Percentiles rank a stretch among this genome's conserved stretches.
phyloP scores from a whole-genome alignment of 2,329 filamentous ascomycete species.

The Geoglossum cookeanum region DNA sequence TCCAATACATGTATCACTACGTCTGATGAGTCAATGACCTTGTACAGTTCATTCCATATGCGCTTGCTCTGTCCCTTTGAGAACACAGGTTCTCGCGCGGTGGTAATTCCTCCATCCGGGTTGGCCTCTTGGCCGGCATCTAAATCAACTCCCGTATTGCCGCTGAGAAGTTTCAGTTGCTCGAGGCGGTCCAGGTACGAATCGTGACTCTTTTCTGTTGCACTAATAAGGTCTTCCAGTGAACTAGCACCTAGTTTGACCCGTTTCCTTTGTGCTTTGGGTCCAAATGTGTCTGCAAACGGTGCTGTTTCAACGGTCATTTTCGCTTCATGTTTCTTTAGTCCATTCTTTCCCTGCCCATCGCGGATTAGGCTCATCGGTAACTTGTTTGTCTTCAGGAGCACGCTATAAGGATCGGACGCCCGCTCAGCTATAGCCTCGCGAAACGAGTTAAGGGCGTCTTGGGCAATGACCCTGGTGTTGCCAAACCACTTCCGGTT shows the following conservation, averaged over 20 bases:
- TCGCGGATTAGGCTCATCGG: constrained; percentile 89
- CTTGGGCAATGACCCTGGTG: constrained; percentile 75
- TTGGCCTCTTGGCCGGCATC: constrained; percentile 25
- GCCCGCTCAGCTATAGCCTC: constrained; percentile 82
- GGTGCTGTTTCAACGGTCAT: constrained; percentile 78
- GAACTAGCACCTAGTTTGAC: constrained; percentile 73
- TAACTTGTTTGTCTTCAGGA: constrained; percentile 94
- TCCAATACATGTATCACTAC: constrained; percentile 92
- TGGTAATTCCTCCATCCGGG: constrained; percentile 31
- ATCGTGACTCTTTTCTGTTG: constrained; percentile 64
- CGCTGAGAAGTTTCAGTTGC: constrained; percentile 57
- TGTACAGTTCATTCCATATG: constrained; percentile 94
- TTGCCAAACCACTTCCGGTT: constrained; percentile 98
- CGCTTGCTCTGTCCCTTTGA: constrained; percentile 87
- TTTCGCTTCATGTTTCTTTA: constrained; percentile 87
- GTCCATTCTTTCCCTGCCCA: constrained; percentile 53
- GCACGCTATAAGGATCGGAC: constrained; percentile 76
- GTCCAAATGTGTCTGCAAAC: constrained; percentile 78
- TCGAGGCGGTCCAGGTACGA: constrained; percentile 65
- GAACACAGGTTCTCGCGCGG: constrained; percentile 72
- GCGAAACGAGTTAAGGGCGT: constrained; percentile 70
- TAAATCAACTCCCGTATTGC: constrained; percentile 34
- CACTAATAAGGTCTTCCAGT: constrained; percentile 63
- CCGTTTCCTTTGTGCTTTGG: constrained; percentile 80
- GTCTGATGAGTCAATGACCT: constrained; percentile 88